Evolutionary conservation across 208 protist species (phyloP), one percentile per base, ranked within the genome.

Genomic region (Lotmaria passim): DNA sequence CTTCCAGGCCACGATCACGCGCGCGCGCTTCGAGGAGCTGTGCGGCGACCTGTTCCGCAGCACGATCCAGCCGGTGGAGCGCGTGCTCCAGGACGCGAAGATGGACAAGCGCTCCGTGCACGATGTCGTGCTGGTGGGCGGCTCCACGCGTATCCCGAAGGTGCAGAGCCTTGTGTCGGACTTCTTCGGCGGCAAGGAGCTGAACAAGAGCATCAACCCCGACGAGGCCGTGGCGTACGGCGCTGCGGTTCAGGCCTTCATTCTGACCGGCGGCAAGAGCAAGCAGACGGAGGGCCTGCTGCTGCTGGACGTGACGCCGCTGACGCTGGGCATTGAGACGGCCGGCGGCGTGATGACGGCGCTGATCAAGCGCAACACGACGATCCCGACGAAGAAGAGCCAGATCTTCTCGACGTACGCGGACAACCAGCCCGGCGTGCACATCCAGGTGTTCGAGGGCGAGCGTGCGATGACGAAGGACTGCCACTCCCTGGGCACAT

Each of bases 61-160:
- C 23, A 90, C 80, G 56, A 76, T 98, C 0, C 74, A 87, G 28
- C 93, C 92, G 2, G 87, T 97, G 36, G 77, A 91, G 72, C 84
- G 86, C 41, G 96, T 98, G 11, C 82, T 99, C 1, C 34, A 74
- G 52, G 97, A 99, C 66, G 75, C 95, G 5, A 87, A 88, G 44
- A 76, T 99, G 71, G 81, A 97, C 77, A 90, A 93, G 68, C 60
- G 70, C 17, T 72, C 87, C 19, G 85, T 99, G 58, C 51, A 98
- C 69, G 97, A 99, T 59, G 81, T 99, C 21, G 96, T 99, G 6
- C 86, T 99, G 2, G 97, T 99, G 30, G 97, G 97, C 56, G 97
- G 97, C 52, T 98, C 96, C 30, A 98, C 96, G n/a, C 92, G 98
- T 78, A 99, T 99, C 78, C 99, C 99, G 64, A 99, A 99, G 83